Evolutionary conservation across 208 protist genomes (phyloP).

Genomic region (Trypanosoma mega): DNA sequence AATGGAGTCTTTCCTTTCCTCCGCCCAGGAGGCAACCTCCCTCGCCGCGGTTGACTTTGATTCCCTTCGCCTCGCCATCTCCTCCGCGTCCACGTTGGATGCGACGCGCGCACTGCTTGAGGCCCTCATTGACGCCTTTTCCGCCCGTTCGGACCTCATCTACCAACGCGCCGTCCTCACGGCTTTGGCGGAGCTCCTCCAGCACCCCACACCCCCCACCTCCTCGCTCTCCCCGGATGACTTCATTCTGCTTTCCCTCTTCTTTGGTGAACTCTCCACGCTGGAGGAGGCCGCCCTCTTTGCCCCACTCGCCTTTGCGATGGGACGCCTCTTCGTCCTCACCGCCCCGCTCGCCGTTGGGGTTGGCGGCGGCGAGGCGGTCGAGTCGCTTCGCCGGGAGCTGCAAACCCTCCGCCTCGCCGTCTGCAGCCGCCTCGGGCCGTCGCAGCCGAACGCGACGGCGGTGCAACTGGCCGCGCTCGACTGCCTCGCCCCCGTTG

Average conservation of each 20-base stretch:
- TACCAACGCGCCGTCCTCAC: slow-evolving; percentile 34
- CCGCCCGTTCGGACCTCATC: slow-evolving; percentile 6
- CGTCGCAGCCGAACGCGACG: too few relatives aligned
- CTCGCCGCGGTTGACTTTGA: slow-evolving; percentile 27
- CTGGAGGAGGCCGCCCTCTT: slow-evolving; percentile 31
- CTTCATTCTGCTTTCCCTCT: slow-evolving; percentile 53
- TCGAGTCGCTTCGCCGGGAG: slow-evolving; percentile 38
- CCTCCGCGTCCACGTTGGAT: slow-evolving; percentile 4
- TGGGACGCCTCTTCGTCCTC: slow-evolving; percentile 32
- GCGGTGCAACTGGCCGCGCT: slow-evolving; percentile 11
- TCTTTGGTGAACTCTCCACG: slow-evolving; percentile 63
- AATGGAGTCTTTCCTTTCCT: slow-evolving; percentile 19
- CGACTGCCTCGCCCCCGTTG: too few relatives aligned
- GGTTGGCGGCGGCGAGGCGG: background rate
- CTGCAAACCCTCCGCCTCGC: slow-evolving; percentile 47
- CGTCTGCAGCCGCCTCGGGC: too few relatives aligned
- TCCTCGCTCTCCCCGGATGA: slow-evolving; percentile 37
- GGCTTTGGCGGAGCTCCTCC: slow-evolving; percentile 25
- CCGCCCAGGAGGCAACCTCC: slow-evolving; percentile 15
- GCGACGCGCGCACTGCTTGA: slow-evolving; percentile 28
- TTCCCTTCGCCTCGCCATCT: slow-evolving; percentile 5
- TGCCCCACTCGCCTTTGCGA: slow-evolving; percentile 23
- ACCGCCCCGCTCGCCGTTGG: slow-evolving; percentile 29
- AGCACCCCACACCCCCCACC: slow-evolving; percentile 12
- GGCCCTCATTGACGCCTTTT: slow-evolving; percentile 51